Conservation (phyloP, 495 filamentous ascomycete species). For the Xylaria palmicola region DNA sequence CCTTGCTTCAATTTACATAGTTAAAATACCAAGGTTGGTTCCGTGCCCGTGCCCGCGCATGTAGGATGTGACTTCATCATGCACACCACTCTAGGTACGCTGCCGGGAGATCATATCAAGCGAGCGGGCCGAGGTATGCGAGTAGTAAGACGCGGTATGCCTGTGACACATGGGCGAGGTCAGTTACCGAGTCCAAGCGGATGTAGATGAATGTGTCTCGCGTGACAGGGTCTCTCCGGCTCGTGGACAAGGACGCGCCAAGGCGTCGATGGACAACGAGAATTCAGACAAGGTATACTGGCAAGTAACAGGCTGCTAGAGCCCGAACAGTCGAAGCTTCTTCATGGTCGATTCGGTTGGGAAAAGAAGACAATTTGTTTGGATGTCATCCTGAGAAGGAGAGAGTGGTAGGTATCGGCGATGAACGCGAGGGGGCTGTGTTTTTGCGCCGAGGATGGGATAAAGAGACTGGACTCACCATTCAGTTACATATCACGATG, state of each 20-base stretch:
- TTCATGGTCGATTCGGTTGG: slow-evolving; percentile 93
- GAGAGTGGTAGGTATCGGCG: slow-evolving; percentile 22
- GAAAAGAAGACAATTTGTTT: slow-evolving; percentile 81
- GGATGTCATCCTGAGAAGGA: slow-evolving; percentile 77
- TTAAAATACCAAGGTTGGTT: no score
- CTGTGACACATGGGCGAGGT: no score
- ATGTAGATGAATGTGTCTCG: neutral
- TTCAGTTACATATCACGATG: neutral
- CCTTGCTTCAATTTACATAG: no score
- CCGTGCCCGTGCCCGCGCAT: no score
- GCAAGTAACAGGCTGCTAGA: slow-evolving; percentile 88
- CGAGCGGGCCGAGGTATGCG: no score
- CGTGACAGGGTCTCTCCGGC: slow-evolving; percentile 1
- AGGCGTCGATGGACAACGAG: neutral
- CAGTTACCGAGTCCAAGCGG: neutral
- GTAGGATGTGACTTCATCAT: no score
- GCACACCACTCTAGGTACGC: no score
- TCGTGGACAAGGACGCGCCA: neutral
- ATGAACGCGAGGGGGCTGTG: no score
- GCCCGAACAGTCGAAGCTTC: slow-evolving; percentile 69
- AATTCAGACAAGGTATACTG: slow-evolving; percentile 93
- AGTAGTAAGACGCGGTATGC: no score
- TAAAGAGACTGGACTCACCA: slow-evolving; percentile 6
- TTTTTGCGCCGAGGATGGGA: no score
- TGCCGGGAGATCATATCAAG: no score